Base-by-base conservation (phyloP, 148 eudicot species). In the Pouteria glomerata region DNA sequence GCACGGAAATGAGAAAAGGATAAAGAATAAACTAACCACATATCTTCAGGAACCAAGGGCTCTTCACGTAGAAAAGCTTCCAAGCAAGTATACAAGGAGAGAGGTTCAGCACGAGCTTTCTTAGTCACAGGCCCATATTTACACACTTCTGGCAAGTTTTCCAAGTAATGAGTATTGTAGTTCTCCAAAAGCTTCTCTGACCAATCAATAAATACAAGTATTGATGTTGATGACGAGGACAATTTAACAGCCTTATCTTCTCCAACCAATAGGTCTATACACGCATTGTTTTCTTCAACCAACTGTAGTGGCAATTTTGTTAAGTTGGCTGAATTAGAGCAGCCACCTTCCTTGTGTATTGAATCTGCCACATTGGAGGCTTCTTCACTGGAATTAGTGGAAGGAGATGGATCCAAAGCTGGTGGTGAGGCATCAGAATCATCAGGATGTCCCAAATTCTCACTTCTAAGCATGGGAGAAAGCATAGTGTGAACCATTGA, bases 21-120 rank as follows among this genome's bases (percentile, higher is more conserved):
- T 11, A 58, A 44, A 47, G 34, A 66, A 76, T 56, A 68, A 70
- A 79, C 94, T 74, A 70, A 95, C 99, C 99, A 95, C 99, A 95
- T 95, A 78, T 95, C 99, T 76, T 95, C 97, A 81, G 99, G 92
- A 33, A 95, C 96, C 75, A 95, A 76, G 39, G 99, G 99, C 88
- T 95, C 99, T 77, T 95, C 99, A 57, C 96, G 97, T 48, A 95
- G 82, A 83, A 95, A 95, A 73, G 96, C 93, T 82, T 95, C 99
- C 69, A 95, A 77, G 78, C 99, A 95, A 79, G 83, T 85, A 78
- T 91, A 92, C 81, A 95, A 75, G 58, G 99, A 91, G 27, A 95
- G 93, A 78, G 99, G 96, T 74, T 95, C 96, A 21, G 76, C 74
- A n/a, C 99, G 99, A 76, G 89, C 80, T 81, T 92, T 95, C 85